Percentiles rank a stretch among this genome's conserved stretches.
These are phyloP conservation scores for Fusarium sp. DNA, from an alignment of 2,329 filamentous ascomycete genomes.

Conservation along the genomic window DNA sequence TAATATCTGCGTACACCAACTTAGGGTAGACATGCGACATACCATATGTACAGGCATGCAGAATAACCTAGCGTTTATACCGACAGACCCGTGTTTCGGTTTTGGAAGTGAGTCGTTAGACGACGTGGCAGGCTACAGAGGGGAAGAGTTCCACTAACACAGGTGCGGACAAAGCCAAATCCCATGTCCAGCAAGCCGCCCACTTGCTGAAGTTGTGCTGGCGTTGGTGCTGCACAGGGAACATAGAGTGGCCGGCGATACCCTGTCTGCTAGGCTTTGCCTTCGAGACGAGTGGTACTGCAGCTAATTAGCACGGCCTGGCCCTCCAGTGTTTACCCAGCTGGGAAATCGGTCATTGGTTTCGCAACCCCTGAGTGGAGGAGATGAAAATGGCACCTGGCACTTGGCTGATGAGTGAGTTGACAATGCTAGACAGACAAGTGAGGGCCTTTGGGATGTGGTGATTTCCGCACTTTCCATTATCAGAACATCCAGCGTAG, in stretches of 20 bases:
- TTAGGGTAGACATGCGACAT: conserved; percentile 3
- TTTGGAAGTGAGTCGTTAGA: conserved; percentile 33
- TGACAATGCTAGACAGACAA: conserved; percentile 3
- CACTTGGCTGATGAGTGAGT: conserved; percentile 25
- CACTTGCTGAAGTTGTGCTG: conserved; percentile 20
- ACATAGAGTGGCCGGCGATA: conserved; percentile 2
- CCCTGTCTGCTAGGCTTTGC: conserved; percentile 7
- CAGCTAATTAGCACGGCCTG: conserved; percentile 14
- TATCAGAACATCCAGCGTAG: conserved; percentile 10
- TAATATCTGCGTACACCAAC: not conserved
- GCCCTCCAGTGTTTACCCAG: conserved; percentile 18
- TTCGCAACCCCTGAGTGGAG: conserved; percentile 35
- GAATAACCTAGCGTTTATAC: conserved; percentile 13
- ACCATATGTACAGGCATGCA: not conserved
- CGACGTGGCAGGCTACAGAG: conserved; percentile 41
- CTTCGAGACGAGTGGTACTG: not conserved
- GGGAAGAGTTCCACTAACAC: conserved; percentile 29
- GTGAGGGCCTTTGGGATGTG: conserved; percentile 17
- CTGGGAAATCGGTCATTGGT: conserved; percentile 21
- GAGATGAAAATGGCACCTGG: conserved; percentile 22
- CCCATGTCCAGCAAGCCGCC: conserved; percentile 15
- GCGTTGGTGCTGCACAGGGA: conserved; percentile 20
- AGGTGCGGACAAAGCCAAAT: conserved; percentile 15
- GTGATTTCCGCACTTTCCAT: conserved; percentile 14
- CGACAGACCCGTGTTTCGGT: conserved; percentile 29